A percentile compares a stretch with the other conserved stretches of the same genome.
phyloP scores from a whole-genome alignment of 1,139 yeast genomes.

The Debaryomyces psychrophilus region DNA sequence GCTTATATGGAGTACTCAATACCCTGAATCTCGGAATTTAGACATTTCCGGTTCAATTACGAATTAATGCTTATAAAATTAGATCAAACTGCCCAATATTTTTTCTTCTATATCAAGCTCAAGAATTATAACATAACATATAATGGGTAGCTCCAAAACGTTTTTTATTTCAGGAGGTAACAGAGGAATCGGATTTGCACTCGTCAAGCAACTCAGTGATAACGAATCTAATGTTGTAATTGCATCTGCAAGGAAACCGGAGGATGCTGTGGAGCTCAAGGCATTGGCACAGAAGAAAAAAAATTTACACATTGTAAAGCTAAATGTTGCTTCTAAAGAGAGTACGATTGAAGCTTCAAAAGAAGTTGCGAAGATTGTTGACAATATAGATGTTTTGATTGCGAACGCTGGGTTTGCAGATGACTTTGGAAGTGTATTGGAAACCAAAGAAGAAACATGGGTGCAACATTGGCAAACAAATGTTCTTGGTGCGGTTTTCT shows the following conservation, averaged over 20 bases:
- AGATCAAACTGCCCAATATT: neutral
- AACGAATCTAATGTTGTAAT: constrained; percentile 17
- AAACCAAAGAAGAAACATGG: constrained; percentile 20
- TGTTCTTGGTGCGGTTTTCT: constrained; percentile 32
- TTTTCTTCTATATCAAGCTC: neutral
- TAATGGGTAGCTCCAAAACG: neutral
- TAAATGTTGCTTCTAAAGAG: constrained; percentile 6
- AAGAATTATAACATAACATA: neutral
- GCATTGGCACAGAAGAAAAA: constrained; percentile 12
- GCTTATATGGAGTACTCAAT: neutral
- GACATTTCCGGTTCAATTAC: neutral
- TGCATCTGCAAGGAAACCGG: constrained; percentile 23
- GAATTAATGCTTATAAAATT: neutral
- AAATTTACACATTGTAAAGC: constrained; percentile 9
- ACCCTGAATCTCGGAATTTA: neutral
- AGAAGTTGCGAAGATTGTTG: constrained; percentile 15
- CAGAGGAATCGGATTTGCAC: constrained; percentile 25
- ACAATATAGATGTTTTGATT: constrained; percentile 21
- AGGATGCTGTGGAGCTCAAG: constrained; percentile 17
- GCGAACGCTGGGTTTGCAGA: constrained; percentile 22
- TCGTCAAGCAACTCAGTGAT: constrained; percentile 17
- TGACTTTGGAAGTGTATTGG: constrained; percentile 9
- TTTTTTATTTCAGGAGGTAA: constrained; percentile 26
- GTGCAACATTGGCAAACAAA: constrained; percentile 27
- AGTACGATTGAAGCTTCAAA: constrained; percentile 14